Conservation (phyloP, 768 basidiomycete species). For the Kwoniella pini region DNA sequence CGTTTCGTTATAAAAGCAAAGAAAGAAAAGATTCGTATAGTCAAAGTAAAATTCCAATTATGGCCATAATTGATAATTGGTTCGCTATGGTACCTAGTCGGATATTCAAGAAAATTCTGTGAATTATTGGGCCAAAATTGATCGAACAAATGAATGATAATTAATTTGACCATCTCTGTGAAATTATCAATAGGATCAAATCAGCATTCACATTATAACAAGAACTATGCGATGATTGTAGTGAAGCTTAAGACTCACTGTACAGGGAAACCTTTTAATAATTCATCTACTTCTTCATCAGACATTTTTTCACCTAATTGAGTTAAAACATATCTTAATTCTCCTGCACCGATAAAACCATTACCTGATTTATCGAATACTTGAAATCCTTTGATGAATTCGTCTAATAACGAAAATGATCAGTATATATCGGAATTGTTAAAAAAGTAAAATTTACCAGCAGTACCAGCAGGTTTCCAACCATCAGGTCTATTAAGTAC, state of each 20-base stretch:
- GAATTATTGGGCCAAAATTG: constrained; percentile 80
- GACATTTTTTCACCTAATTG: constrained; percentile 98
- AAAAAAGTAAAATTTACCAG: constrained; percentile 62
- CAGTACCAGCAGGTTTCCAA: constrained; percentile 94
- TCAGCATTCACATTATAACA: no score
- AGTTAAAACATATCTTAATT: constrained; percentile 88
- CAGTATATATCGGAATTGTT: no score
- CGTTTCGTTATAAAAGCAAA: no score
- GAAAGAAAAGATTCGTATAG: no score
- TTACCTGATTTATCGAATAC: constrained; percentile 97
- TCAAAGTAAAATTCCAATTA: no score
- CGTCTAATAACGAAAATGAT: constrained; percentile 63
- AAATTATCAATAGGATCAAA: no score
- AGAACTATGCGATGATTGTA: no score
- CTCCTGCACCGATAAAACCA: constrained; percentile 86
- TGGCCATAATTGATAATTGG: no score
- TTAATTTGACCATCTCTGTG: constrained; percentile 92
- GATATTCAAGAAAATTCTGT: no score
- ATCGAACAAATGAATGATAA: constrained; percentile 94
- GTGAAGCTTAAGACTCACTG: constrained; percentile 62
- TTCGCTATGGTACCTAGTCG: no score
- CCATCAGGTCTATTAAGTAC: constrained; percentile 95
- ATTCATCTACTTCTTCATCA: constrained; percentile 96
- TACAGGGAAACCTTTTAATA: constrained; percentile 92
- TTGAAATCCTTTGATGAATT: constrained; percentile 98